phyloP scores from a whole-genome alignment of 306 rosid genomes.

The Sphenostylis stenocarpa region DNA sequence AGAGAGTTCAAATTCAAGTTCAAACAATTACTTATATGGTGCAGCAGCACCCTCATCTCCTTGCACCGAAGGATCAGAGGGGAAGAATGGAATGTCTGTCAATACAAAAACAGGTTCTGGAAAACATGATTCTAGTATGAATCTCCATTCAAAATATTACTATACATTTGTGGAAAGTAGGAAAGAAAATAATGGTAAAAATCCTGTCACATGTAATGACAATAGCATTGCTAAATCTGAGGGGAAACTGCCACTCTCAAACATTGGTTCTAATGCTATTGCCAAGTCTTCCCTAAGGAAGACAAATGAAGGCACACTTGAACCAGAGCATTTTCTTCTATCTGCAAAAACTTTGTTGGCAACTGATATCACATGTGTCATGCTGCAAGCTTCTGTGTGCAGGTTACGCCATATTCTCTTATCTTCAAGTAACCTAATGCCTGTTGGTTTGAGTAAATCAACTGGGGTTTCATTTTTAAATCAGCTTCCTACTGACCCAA shows the following conservation, averaged over 20 bases:
- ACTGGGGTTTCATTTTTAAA: conserved; percentile 52
- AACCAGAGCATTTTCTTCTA: conserved; percentile 56
- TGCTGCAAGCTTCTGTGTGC: conserved; percentile 91
- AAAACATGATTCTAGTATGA: conserved; percentile 45
- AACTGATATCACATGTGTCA: conserved; percentile 77
- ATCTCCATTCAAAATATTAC: conserved; percentile 56
- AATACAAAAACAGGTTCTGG: conserved; percentile 54
- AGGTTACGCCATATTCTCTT: conserved; percentile 74
- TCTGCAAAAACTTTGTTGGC: conserved; percentile 74
- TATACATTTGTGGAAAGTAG: conserved; percentile 69
- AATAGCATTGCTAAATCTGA: conserved; percentile 50
- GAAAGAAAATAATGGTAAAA: conserved; percentile 61
- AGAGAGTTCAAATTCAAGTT: conserved; percentile 70
- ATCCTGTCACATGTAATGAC: conserved; percentile 39
- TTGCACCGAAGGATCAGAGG: conserved; percentile 67
- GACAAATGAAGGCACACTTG: conserved; percentile 55
- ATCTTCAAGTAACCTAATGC: conserved; percentile 59
- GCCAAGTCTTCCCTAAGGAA: conserved; percentile 59
- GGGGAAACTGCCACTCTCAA: conserved; percentile 50
- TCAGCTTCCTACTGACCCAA: conserved; percentile 69
- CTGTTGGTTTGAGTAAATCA: conserved; percentile 61
- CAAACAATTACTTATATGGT: conserved; percentile 75
- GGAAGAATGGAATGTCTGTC: conserved; percentile 51
- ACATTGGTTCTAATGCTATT: conserved; percentile 56
- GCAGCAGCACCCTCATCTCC: conserved; percentile 90